phyloP scores from a whole-genome alignment of 116 monocot species.

The Phalaenopsis hybrid region DNA sequence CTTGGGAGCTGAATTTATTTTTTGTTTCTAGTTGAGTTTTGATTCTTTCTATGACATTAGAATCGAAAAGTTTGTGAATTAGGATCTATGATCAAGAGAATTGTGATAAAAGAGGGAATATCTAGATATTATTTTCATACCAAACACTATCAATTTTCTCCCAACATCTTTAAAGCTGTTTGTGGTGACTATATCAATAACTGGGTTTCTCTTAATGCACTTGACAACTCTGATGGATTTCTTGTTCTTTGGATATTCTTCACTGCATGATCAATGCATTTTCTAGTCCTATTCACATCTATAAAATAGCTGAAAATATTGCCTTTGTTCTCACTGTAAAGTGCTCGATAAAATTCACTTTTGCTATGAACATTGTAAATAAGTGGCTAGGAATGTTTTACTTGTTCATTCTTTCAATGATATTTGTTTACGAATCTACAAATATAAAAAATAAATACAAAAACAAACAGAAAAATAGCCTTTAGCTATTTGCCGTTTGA shows the following conservation, averaged over 20 bases:
- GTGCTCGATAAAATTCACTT: background rate
- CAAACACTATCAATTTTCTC: background rate
- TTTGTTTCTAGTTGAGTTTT: background rate
- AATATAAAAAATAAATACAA: too few relatives aligned
- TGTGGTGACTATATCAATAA: background rate
- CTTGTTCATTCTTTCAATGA: too few relatives aligned
- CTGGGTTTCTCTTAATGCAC: background rate
- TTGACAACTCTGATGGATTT: background rate
- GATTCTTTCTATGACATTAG: background rate
- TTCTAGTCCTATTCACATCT: background rate
- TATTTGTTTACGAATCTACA: too few relatives aligned
- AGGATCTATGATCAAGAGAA: slow-evolving; percentile 1
- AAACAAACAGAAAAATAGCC: too few relatives aligned
- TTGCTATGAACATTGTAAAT: background rate
- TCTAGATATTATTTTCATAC: background rate
- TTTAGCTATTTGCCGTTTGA: too few relatives aligned
- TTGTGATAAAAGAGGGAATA: background rate
- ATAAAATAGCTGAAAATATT: background rate
- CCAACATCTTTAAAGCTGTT: background rate
- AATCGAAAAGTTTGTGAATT: background rate
- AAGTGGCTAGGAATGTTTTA: too few relatives aligned
- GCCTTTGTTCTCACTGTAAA: too few relatives aligned
- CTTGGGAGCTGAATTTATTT: background rate
- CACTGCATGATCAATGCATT: background rate
- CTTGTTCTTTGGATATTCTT: background rate